phyloP scores from a whole-genome alignment of 2,329 filamentous ascomycete species.

The Trichophyton simii region DNA sequence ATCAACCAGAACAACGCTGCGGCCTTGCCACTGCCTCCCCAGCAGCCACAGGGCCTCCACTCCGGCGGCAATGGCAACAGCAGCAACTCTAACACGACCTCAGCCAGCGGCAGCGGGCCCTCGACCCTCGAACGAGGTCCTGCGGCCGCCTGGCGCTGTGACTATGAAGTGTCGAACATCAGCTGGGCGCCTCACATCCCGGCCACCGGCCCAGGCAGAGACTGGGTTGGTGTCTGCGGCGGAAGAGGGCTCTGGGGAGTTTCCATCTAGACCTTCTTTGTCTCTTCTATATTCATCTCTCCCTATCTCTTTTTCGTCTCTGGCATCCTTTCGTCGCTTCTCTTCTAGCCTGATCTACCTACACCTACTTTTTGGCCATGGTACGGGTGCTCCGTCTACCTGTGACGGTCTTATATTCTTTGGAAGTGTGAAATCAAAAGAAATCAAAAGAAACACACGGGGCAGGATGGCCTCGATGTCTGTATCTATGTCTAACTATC shows the following conservation, averaged over 20 bases:
- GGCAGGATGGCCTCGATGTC: not conserved
- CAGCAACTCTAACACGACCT: not conserved
- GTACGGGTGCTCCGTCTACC: not conserved
- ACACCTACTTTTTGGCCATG: not conserved
- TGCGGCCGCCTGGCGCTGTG: constrained; percentile 34
- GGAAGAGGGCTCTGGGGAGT: constrained; percentile 36
- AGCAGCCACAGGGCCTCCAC: constrained; percentile 6
- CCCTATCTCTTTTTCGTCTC: not conserved
- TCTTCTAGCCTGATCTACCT: not conserved
- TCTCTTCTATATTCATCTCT: not conserved
- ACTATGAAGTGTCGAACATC: constrained; percentile 36
- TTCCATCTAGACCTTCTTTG: constrained; percentile 18
- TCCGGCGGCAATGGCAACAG: not conserved
- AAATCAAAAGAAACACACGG: not conserved
- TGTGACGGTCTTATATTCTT: not conserved
- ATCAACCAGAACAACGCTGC: constrained; percentile 51
- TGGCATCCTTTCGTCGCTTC: not conserved
- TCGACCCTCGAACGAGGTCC: constrained; percentile 33
- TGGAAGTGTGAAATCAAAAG: not conserved
- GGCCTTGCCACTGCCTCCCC: constrained; percentile 24
- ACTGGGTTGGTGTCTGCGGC: constrained; percentile 36
- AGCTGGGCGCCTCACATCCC: constrained; percentile 35
- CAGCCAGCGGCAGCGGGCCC: constrained; percentile 6
- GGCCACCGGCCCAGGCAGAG: constrained; percentile 24
- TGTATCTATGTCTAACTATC: not conserved